Conservation (phyloP, 768 basidiomycete species). For the Rhodotorula babjevae region DNA sequence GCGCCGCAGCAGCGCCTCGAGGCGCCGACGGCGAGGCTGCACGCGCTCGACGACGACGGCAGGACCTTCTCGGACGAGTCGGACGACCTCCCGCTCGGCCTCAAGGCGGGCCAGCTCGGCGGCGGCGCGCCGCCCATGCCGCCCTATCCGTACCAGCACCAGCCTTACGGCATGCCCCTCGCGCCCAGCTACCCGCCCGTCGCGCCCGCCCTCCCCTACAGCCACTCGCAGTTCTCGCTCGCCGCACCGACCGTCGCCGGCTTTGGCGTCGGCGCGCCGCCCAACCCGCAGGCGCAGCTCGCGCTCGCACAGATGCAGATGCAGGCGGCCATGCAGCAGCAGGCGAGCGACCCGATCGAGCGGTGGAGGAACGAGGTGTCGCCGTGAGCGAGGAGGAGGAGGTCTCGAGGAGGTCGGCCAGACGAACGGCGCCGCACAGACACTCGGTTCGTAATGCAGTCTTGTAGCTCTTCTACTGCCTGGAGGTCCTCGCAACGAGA, state of each 20-base stretch:
- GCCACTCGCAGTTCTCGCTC: conserved; percentile 2
- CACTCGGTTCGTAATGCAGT: background rate
- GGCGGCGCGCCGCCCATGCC: background rate
- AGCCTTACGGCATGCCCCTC: background rate
- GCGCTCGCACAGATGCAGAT: conserved; percentile 32
- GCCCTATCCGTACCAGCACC: too few relatives aligned
- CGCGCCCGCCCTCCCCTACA: background rate
- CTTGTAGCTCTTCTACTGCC: too few relatives aligned
- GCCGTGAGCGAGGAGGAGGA: background rate
- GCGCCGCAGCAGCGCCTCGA: conserved; percentile 4
- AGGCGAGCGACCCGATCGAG: conserved; percentile 9
- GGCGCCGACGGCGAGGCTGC: conserved; percentile 1
- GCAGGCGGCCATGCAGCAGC: conserved; percentile 9
- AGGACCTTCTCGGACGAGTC: conserved; percentile 17
- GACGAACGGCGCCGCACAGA: background rate
- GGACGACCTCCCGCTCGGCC: conserved; percentile 30
- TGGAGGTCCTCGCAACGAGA: too few relatives aligned
- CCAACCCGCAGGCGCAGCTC: conserved; percentile 10
- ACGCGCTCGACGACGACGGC: conserved; percentile 21
- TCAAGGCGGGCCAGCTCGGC: background rate
- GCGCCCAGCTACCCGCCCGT: background rate
- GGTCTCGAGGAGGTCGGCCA: too few relatives aligned
- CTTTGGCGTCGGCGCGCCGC: background rate
- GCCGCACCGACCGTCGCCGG: background rate
- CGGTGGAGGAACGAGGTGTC: conserved; percentile 19